phyloP scores from a whole-genome alignment of 805 yeast species.

The Metschnikowia cubensis region DNA sequence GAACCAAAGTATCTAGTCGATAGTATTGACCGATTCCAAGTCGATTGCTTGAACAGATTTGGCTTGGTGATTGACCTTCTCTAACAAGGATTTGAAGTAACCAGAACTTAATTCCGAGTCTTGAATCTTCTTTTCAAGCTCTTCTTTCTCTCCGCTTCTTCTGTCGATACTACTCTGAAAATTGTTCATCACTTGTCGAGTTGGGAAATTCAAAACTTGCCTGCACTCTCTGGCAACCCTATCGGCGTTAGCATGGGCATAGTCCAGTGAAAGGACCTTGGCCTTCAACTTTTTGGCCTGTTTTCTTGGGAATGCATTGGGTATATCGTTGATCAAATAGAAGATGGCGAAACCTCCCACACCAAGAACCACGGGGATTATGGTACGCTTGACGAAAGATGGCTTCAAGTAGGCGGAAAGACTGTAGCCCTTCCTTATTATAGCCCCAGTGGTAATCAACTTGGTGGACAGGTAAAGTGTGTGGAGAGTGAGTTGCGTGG shows the following conservation, averaged over 20 bases:
- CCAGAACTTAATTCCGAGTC: constrained; percentile 53
- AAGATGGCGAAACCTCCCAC: constrained; percentile 51
- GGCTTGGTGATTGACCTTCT: constrained; percentile 43
- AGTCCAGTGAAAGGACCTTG: constrained; percentile 66
- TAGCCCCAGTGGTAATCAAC: constrained; percentile 40
- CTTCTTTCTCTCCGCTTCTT: constrained; percentile 54
- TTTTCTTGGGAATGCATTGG: constrained; percentile 83
- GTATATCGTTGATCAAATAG: constrained; percentile 75
- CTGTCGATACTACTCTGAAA: constrained; percentile 65
- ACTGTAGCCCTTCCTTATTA: constrained; percentile 35
- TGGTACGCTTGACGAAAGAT: constrained; percentile 42
- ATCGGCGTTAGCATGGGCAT: constrained; percentile 70
- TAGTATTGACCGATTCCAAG: constrained; percentile 39
- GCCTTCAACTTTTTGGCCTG: constrained; percentile 65
- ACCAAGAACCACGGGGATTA: constrained; percentile 50
- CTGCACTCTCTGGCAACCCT: constrained; percentile 81
- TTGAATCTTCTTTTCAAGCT: constrained; percentile 47
- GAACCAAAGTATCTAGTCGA: constrained; percentile 27
- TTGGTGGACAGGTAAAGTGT: constrained; percentile 39
- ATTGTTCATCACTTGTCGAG: constrained; percentile 71
- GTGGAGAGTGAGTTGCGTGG: constrained; percentile 38
- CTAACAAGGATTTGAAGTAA: constrained; percentile 50
- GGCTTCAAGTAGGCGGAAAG: constrained; percentile 35
- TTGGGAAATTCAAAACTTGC: constrained; percentile 74
- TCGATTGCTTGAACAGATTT: constrained; percentile 40